Base-by-base conservation (phyloP, 1,139 yeast genomes). In the Debaryomycetaceae sp. region DNA sequence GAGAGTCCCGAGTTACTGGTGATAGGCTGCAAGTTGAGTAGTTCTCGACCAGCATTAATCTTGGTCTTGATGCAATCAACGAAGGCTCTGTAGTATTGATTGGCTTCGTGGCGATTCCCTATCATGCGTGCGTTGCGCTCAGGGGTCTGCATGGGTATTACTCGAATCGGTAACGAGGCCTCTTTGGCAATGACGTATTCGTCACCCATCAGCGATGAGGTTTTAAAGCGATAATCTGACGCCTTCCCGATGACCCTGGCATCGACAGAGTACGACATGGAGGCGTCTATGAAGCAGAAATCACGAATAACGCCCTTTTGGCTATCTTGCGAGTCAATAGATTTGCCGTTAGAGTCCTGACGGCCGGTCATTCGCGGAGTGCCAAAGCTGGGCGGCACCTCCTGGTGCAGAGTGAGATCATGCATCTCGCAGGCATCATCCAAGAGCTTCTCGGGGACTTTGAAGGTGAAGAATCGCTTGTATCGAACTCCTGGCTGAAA, bases 181-280 rank as follows among this genome's bases (percentile, higher is more conserved):
- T 62, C 67, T 25, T 56, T 54, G 3, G 67, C 67, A 28, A 66
- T 51, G 15, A 66, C 60, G 35, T 64, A 67, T 37, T 56, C 61
- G 35, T 67, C 67, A 2, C 31, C 32, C 30, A 11, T 22, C 17
- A 12, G 16, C 8, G 18, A 15, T 5, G 32, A 22, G 13, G 39
- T 36, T 5, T 39, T 34, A 24, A 37, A 32, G 3, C 44, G 35
- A 38, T 62, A 67, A 32, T 61, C 69, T 15, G 60, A 54, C 1
- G 71, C 66, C 26, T 55, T 57, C 1, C 72, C 73, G 21, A 67
- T 60, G 13, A 67, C 57, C 45, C 71, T 55, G 14, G 71, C 69
- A 23, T 61, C 63, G 7, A 67, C 59, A 34, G 61, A 51, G 40
- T 65, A 67, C 23, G 53, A 50, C 3, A 65, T 49, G 16, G 59